Percentiles rank a stretch among this genome's conserved stretches.
Conservation (phyloP, 371 early-diverging fungal species). For the Mortierella sp. region DNA sequence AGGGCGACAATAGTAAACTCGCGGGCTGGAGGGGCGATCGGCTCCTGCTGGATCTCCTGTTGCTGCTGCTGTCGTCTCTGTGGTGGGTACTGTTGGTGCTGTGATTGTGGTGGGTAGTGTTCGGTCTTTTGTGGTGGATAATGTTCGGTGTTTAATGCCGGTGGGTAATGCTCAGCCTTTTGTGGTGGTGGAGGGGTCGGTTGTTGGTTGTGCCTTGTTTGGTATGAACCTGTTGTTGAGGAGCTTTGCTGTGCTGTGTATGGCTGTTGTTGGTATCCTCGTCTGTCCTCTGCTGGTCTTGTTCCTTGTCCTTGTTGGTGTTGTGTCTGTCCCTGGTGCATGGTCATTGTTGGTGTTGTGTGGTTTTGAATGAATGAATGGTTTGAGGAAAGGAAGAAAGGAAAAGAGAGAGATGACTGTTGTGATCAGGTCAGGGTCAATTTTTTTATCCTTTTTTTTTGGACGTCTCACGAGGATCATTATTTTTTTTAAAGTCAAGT, state of each 20-base stretch:
- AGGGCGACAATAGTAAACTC: constrained; percentile 28
- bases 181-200: too few relatives aligned
- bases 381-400: not conserved
- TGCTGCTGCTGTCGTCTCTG: constrained; percentile 17
- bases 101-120: constrained; percentile 3
- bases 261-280: constrained; percentile 10
- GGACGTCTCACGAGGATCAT: too few relatives aligned
- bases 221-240: not conserved
- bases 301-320: not conserved
- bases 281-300: not conserved
- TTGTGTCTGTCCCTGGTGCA: constrained; percentile 9
- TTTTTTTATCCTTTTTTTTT: too few relatives aligned
- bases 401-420: not conserved
- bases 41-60: not conserved
- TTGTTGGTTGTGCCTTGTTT: not conserved
- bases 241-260: not conserved
- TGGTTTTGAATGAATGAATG: not conserved
- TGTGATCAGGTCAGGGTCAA: too few relatives aligned
- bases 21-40: not conserved
- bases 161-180: not conserved
- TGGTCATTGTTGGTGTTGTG: constrained; percentile 13
- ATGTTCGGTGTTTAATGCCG: not conserved
- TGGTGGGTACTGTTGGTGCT: constrained; percentile 8
- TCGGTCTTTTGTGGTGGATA: not conserved
- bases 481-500: too few relatives aligned